A percentile compares a stretch with the other conserved stretches of the same genome.
Conservation (phyloP, 768 basidiomycete genomes). For the Russula foetens region DNA sequence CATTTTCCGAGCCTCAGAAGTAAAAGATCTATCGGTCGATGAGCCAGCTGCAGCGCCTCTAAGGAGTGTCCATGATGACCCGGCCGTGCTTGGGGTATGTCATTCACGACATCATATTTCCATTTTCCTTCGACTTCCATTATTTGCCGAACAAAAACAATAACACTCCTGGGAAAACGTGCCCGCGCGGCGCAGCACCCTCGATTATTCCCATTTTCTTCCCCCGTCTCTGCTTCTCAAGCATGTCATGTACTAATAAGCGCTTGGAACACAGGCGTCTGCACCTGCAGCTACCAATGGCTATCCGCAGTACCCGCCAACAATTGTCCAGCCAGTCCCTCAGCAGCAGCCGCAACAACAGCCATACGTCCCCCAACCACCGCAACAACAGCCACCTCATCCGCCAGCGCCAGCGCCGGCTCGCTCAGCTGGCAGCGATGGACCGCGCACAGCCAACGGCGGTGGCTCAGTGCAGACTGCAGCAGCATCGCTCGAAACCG, state of each 20-base stretch:
- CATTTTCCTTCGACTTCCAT: conserved; percentile 13
- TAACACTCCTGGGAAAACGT: conserved; percentile 39
- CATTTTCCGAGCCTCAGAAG: conserved; percentile 85
- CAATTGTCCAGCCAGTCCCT: conserved; percentile 22
- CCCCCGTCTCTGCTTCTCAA: conserved; percentile 32
- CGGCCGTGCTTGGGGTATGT: conserved; percentile 74
- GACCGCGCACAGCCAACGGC: conserved; percentile 28
- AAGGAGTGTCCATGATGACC: conserved; percentile 73
- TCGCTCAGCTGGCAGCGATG: conserved; percentile 22
- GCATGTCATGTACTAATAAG: conserved; percentile 5
- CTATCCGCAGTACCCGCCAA: conserved; percentile 21
- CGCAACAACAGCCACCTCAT: conserved; percentile 14
- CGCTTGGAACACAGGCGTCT: conserved; percentile 35
- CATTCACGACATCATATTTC: background rate
- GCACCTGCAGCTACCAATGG: conserved; percentile 31
- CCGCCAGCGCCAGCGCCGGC: background rate
- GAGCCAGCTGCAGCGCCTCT: conserved; percentile 37
- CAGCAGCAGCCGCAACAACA: conserved; percentile 20
- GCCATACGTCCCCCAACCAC: conserved; percentile 20
- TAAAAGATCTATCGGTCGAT: conserved; percentile 83
- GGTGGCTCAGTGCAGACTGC: conserved; percentile 58
- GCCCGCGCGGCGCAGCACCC: conserved; percentile 38
- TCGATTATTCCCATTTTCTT: conserved; percentile 56
- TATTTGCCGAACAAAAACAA: conserved; percentile 36
- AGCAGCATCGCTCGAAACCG: conserved; percentile 64